These are phyloP conservation scores for Chlorencoelia australis DNA, from an alignment of 2,329 filamentous ascomycete genomes.

Conservation along the genomic window DNA sequence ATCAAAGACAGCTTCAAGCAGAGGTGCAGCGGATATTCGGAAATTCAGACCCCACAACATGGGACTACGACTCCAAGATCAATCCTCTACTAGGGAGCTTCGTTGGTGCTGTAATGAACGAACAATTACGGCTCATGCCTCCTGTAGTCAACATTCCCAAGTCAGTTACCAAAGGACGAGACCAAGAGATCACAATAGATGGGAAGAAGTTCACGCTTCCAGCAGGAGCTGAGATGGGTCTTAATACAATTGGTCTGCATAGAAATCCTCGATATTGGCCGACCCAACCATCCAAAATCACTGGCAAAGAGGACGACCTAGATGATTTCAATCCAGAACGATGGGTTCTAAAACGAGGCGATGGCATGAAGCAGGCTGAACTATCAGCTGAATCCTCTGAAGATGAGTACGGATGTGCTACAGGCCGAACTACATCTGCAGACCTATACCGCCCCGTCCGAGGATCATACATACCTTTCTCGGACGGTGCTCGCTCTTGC, in stretches of 20 bases:
- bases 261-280: conserved; percentile 49
- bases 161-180: conserved; percentile 36
- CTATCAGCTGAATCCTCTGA: conserved; percentile 3
- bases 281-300: conserved; percentile 38
- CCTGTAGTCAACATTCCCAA: conserved; percentile 67
- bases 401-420: conserved; percentile 7
- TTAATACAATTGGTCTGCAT: conserved; percentile 36
- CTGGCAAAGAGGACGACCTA: conserved; percentile 42
- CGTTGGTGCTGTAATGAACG: conserved; percentile 67
- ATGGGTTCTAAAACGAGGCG: conserved; percentile 54
- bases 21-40: conserved; percentile 60
- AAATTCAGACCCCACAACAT: conserved; percentile 45
- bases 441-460: conserved; percentile 21
- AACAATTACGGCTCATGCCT: conserved; percentile 63
- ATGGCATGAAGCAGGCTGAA: conserved; percentile 31
- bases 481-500: conserved; percentile 30
- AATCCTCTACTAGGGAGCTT: conserved; percentile 57
- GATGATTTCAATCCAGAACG: conserved; percentile 44
- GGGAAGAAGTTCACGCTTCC: conserved; percentile 15
- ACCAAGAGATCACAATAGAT: conserved; percentile 42
- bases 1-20: conserved; percentile 55
- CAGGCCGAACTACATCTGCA: conserved; percentile 7
- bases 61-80: conserved; percentile 62
- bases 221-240: conserved; percentile 31
- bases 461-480: conserved; percentile 28